These are phyloP conservation scores for Salvia miltiorrhiza DNA, from an alignment of 257 asterid genomes.

Conservation along the genomic window DNA sequence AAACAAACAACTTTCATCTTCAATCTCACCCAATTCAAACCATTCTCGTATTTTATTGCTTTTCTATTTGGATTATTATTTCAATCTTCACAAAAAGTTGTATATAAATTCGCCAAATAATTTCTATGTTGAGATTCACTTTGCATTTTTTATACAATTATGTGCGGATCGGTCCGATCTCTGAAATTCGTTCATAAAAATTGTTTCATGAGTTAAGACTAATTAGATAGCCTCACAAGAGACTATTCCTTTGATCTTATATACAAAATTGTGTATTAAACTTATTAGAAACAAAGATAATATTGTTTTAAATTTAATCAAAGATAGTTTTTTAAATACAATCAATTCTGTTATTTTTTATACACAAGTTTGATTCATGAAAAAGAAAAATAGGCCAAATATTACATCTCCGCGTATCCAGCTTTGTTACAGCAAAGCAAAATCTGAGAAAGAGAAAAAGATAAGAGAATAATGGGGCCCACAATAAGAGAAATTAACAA, in stretches of 20 bases:
- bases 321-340: not conserved
- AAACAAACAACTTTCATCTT: not conserved
- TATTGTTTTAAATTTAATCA: not conserved
- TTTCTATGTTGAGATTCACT: not conserved
- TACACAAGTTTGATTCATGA: not conserved
- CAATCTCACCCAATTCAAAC: constrained; percentile 13
- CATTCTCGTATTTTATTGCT: not conserved
- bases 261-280: too few relatives aligned
- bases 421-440: constrained; percentile 31
- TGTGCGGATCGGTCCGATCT: not conserved
- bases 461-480: constrained; percentile 16
- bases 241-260: too few relatives aligned
- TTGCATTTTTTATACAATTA: not conserved
- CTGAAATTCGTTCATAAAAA: too few relatives aligned
- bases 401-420: constrained; percentile 17
- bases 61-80: not conserved
- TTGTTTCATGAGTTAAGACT: too few relatives aligned
- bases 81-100: not conserved
- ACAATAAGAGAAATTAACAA: too few relatives aligned
- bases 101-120: not conserved
- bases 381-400: not conserved
- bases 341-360: too few relatives aligned
- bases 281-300: too few relatives aligned
- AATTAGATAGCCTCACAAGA: too few relatives aligned
- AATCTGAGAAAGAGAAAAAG: not conserved